Percentiles rank a stretch among this genome's conserved stretches.
Conservation (phyloP, 2,329 filamentous ascomycete species). For the Colletotrichum sp. region DNA sequence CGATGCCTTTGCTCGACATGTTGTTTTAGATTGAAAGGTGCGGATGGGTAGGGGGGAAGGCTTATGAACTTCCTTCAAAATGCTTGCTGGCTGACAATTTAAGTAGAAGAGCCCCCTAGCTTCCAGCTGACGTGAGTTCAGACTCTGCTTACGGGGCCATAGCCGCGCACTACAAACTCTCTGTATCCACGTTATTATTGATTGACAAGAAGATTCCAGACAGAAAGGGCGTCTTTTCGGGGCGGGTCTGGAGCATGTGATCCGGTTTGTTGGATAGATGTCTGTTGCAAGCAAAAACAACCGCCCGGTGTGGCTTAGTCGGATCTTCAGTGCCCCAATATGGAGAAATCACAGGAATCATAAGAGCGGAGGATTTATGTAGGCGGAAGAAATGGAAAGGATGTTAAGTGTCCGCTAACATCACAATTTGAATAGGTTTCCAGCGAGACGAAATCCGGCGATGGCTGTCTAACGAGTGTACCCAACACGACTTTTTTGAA, state of each 20-base stretch:
- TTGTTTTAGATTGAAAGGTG: not conserved
- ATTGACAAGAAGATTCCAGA: not conserved
- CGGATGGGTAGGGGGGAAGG: not conserved
- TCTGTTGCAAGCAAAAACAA: accelerated
- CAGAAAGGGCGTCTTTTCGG: not conserved
- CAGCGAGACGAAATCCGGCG: not conserved
- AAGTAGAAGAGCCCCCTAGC: not conserved
- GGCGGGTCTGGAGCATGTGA: not conserved
- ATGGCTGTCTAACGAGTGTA: not conserved
- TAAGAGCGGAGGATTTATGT: not conserved
- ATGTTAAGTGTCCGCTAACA: not conserved
- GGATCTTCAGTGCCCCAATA: not conserved
- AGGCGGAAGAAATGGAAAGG: accelerated
- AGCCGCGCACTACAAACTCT: accelerated
- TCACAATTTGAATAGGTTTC: not conserved
- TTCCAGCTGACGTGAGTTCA: not conserved
- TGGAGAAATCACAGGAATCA: not conserved
- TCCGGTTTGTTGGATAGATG: not conserved
- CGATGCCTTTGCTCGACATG: not conserved
- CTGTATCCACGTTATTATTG: accelerated
- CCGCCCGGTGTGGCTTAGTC: not conserved
- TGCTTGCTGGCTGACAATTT: not conserved
- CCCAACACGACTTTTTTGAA: accelerated
- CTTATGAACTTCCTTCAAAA: not conserved
- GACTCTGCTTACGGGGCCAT: not conserved